Evolutionary conservation across 192 early-diverging fungal species (phyloP).

Genomic region (Podila verticillata): DNA sequence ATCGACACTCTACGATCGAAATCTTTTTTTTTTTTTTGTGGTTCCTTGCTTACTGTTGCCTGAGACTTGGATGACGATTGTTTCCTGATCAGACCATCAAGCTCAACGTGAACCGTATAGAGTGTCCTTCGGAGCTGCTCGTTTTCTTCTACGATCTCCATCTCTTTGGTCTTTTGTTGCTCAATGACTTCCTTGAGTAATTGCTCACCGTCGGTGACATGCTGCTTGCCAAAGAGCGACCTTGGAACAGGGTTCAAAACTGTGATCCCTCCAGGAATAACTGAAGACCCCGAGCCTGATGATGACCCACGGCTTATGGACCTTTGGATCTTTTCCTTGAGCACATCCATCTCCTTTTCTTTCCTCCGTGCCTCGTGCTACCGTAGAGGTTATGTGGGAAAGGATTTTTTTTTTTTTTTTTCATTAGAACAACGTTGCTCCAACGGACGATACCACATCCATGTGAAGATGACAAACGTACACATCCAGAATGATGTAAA

Average conservation of each 20-base stretch:
- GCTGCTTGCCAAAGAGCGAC: constrained; percentile 24
- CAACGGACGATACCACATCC: too few relatives aligned
- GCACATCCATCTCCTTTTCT: constrained; percentile 55
- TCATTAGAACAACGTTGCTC: neutral
- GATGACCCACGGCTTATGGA: constrained; percentile 36
- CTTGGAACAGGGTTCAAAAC: constrained; percentile 33
- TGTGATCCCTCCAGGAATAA: constrained; percentile 33
- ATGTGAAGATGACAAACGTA: too few relatives aligned
- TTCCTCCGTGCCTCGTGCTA: constrained; percentile 61
- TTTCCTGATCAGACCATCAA: constrained; percentile 41
- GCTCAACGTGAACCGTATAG: constrained; percentile 49
- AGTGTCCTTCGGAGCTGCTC: constrained; percentile 50
- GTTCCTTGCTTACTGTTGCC: constrained; percentile 9
- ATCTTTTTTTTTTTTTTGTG: neutral
- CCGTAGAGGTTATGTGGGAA: neutral
- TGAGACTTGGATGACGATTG: constrained; percentile 18
- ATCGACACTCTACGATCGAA: too few relatives aligned
- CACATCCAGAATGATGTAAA: neutral
- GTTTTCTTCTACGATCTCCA: constrained; percentile 47
- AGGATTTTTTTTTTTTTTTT: too few relatives aligned
- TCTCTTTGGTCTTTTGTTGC: constrained; percentile 48
- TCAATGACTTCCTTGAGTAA: constrained; percentile 46
- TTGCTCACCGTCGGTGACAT: constrained; percentile 21
- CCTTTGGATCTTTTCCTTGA: constrained; percentile 57
- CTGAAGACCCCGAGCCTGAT: constrained; percentile 11